These are phyloP conservation scores for Rhodotorula toruloides DNA, from an alignment of 768 basidiomycete genomes.

Conservation along the genomic window DNA sequence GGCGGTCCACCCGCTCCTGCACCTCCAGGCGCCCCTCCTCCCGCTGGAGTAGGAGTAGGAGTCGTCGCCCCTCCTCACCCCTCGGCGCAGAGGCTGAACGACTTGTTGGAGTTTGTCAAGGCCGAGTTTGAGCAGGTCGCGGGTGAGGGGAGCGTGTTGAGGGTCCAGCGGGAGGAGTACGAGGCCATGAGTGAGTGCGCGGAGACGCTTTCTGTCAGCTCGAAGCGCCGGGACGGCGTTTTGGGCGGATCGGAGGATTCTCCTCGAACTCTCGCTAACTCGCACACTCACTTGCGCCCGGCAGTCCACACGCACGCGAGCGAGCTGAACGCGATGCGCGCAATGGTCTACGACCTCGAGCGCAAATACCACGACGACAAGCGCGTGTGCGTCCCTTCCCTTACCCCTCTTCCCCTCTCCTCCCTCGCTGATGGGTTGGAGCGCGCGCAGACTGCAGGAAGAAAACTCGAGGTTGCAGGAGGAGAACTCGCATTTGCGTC, in stretches of 20 bases:
- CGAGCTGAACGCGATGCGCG: conserved; percentile 82
- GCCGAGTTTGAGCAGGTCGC: conserved; percentile 76
- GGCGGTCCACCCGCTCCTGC: neutral
- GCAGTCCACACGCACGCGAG: conserved; percentile 63
- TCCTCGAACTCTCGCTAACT: too few relatives aligned
- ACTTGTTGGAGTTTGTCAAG: conserved; percentile 72
- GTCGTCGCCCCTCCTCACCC: conserved; percentile 21
- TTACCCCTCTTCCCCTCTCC: neutral
- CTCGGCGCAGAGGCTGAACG: conserved; percentile 45
- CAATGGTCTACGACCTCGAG: conserved; percentile 87
- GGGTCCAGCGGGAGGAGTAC: conserved; percentile 79
- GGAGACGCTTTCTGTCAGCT: neutral
- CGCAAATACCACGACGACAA: conserved; percentile 66
- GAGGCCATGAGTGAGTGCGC: conserved; percentile 69
- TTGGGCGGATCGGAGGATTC: neutral
- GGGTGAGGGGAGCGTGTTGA: conserved; percentile 61
- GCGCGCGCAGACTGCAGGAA: conserved; percentile 25
- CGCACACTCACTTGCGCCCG: neutral
- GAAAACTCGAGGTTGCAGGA: conserved; percentile 37
- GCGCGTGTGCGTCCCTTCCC: conserved; percentile 21
- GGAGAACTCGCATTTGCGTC: conserved; percentile 41
- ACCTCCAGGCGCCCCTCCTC: neutral
- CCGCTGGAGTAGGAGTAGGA: neutral
- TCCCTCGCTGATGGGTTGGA: neutral
- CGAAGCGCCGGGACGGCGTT: neutral